Conservation (phyloP, 345 rosid genomes). For the Bruguiera parviflora region DNA sequence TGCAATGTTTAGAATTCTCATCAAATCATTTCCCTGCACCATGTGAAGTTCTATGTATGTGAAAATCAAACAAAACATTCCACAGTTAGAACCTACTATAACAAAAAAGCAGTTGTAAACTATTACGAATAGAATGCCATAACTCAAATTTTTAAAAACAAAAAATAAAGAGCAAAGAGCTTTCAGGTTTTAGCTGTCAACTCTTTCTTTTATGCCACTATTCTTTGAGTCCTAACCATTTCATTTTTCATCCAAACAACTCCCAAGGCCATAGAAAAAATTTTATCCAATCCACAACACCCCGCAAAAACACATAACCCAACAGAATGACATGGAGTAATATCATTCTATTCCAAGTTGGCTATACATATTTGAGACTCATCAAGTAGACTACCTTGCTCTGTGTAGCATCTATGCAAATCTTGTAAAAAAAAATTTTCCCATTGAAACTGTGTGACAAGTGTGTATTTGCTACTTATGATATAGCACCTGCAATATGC, state of each 20-base stretch:
- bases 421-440: neutral
- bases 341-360: neutral
- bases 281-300: conserved; percentile 4
- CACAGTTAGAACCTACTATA: conserved; percentile 1
- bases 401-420: neutral
- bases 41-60: conserved; percentile 15
- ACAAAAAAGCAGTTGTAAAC: neutral
- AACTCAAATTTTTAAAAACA: neutral
- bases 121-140: neutral
- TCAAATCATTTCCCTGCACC: conserved; percentile 86
- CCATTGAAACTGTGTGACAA: neutral
- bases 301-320: neutral
- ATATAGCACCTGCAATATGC: conserved; percentile 1
- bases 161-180: neutral
- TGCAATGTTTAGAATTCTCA: conserved; percentile 88
- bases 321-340: neutral
- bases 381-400: neutral
- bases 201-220: neutral
- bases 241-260: neutral
- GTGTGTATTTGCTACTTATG: neutral
- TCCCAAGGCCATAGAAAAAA: neutral
- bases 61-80: neutral
- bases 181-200: neutral
- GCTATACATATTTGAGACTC: neutral
- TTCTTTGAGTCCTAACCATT: neutral